Evolutionary conservation across 345 rosid genomes (phyloP).

Genomic region (Citrus mangshanensis): DNA sequence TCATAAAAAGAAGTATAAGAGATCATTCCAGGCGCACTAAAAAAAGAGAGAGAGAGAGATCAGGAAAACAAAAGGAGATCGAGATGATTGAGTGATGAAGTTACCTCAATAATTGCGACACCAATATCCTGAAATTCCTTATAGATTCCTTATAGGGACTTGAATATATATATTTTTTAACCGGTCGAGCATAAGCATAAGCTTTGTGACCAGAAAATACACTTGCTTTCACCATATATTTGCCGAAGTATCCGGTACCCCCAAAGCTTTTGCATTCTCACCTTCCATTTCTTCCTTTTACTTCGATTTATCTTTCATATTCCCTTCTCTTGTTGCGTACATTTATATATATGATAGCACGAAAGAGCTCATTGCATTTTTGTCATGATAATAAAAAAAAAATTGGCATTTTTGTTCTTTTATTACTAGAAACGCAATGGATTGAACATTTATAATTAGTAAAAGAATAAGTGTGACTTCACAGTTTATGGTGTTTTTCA

Average conservation of each 20-base stretch:
- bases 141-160: constrained; percentile 7
- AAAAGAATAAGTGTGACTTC: too few species aligned
- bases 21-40: background rate
- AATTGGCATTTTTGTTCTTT: too few species aligned
- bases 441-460: too few species aligned
- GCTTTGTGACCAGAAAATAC: constrained; percentile 25
- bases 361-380: too few species aligned
- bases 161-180: background rate
- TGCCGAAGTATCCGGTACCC: constrained; percentile 38
- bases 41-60: too few species aligned
- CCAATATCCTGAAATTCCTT: constrained; percentile 26
- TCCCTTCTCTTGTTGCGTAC: too few species aligned
- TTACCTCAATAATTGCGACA: constrained; percentile 3
- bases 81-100: background rate
- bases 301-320: background rate
- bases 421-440: too few species aligned
- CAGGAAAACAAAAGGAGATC: background rate
- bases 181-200: constrained; percentile 22
- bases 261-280: constrained; percentile 17
- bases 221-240: constrained; percentile 37
- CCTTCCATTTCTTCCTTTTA: constrained; percentile 1
- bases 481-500: too few species aligned
- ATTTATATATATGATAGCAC: too few species aligned
- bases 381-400: too few species aligned
- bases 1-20: too few species aligned